phyloP scores from a whole-genome alignment of 108 stramenopile genomes.

The Cyclotella kingstonii region DNA sequence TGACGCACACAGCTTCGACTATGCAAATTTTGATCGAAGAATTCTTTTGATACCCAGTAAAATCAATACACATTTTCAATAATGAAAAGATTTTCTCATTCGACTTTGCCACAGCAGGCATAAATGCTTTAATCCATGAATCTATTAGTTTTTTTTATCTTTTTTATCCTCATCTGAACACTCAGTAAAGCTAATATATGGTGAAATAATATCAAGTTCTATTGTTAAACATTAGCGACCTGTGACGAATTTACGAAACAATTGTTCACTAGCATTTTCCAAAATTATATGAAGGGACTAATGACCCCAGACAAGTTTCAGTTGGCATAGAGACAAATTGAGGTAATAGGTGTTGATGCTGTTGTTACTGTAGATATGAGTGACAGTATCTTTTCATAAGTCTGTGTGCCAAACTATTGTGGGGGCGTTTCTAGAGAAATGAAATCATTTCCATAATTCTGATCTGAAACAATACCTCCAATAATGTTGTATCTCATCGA shows the following conservation, averaged over 20 bases:
- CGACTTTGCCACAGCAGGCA: neutral
- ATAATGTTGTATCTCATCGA: neutral
- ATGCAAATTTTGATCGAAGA: too few species aligned
- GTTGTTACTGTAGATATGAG: conserved; percentile 11
- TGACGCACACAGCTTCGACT: too few species aligned
- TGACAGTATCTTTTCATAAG: conserved; percentile 26
- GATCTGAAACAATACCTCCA: neutral
- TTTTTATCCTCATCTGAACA: neutral
- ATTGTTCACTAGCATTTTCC: conserved; percentile 28
- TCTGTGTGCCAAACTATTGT: conserved; percentile 23
- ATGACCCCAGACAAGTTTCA: conserved; percentile 26
- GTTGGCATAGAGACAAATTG: conserved; percentile 23
- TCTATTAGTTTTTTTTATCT: neutral
- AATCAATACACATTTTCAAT: conserved; percentile 8
- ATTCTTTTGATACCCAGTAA: too few species aligned
- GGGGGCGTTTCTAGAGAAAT: conserved; percentile 2
- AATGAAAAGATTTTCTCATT: conserved; percentile 3
- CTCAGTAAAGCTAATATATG: conserved; percentile 16
- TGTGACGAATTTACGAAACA: conserved; percentile 9
- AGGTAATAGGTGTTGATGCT: conserved; percentile 11
- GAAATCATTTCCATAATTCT: conserved; percentile 8
- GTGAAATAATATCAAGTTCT: conserved; percentile 6
- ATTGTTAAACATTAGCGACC: conserved; percentile 5
- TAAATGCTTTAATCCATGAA: conserved; percentile 2
- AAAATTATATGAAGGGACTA: conserved; percentile 12